Evolutionary conservation across 176 grass and related monocot species (phyloP), one percentile per base, ranked within the genome.

Genomic region (Triticum turgidum): DNA sequence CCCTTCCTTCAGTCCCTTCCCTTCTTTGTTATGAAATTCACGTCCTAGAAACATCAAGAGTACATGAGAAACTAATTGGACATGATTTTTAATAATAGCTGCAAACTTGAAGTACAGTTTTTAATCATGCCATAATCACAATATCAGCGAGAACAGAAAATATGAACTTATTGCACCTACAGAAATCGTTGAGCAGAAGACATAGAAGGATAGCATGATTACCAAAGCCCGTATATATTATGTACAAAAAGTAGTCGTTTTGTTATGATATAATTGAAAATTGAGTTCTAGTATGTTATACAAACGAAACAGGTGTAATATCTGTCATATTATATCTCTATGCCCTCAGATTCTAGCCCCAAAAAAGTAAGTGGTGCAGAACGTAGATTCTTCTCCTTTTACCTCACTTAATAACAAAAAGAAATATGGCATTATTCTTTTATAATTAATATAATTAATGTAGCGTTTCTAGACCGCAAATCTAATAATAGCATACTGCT

Each of bases 1-100:
- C 10, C 38, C 73, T 75, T 82, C 85, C 80, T 88, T 93, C 20
- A 37, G 73, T 21, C 21, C 81, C 73, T 79, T 92, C 42, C 63
- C 69, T 81, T 90, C 88, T 32, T 72, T 85, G 66, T 32, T 88
- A 66, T 59, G 64, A 78, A 80, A n/a, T 30, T 80, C 78, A 35
- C 73, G 35, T 13, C 91, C 91, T 90, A 71, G 2, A 76, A 84
- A 10, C 37, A 74, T 66, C 56, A 88, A 81, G 9, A 76, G 25
- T 66, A 35, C 17, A 85, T 79, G 11, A 85, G 45, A 83, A 62
- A 85, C 18, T 35, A 56, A 33, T 63, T 79, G 65, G 20, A 22
- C 7, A 65, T 25, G 24, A 17, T 34, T 72, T 52, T 30, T 4
- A 38, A 20, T 18, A 13, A 72, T 24, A 39, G 9, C 18, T 58